Base-by-base conservation (phyloP, 345 rosid species). In the Boechera divaricarpa region DNA sequence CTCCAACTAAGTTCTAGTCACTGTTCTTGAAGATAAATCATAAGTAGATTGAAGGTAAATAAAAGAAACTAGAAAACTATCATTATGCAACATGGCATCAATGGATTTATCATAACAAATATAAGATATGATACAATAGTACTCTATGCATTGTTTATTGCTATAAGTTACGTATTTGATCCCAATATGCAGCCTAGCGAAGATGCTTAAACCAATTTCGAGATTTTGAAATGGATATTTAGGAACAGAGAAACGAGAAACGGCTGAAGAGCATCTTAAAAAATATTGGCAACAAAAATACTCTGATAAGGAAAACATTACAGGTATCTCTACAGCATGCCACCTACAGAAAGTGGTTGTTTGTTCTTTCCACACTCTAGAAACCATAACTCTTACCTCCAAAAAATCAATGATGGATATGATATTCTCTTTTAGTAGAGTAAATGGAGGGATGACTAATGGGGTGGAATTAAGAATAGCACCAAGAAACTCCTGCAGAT, bases 401-500 rank as follows among this genome's bases (percentile, higher is more conserved):
- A 95, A 80, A 82, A 85, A 83, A 64, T 85, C 81, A 69, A 86
- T 72, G 63, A 95, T 67, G 70, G 86, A 77, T 63, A 78, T 69
- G 12, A 87, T 75, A 79, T 88, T 74, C 28, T 75, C 74, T 77
- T 80, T 90, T 57, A 92, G 73, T 76, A 80, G 78, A 55, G 78
- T 69, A 52, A 79, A 79, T 56, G 94, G 91, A 75, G 97, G 98
- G 74, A 89, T 78, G 60, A 89, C 88, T 67, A 95, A 80, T 5
- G 92, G 75, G 77, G 90, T 86, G 71, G 83, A 78, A 76, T 79
- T 81, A 55, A 92, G 96, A 85, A 87, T 81, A 80, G 96, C 88
- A 77, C 78, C 78, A 63, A 95, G 89, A 83, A 95, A 85, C 80
- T 95, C 99, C 83, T 91, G 99, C 67, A 95, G 83, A 80, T 95